Percentiles rank a stretch among this genome's conserved stretches.
These are phyloP conservation scores for Gossypium raimondii DNA, from an alignment of 345 rosid genomes.

Conservation along the genomic window DNA sequence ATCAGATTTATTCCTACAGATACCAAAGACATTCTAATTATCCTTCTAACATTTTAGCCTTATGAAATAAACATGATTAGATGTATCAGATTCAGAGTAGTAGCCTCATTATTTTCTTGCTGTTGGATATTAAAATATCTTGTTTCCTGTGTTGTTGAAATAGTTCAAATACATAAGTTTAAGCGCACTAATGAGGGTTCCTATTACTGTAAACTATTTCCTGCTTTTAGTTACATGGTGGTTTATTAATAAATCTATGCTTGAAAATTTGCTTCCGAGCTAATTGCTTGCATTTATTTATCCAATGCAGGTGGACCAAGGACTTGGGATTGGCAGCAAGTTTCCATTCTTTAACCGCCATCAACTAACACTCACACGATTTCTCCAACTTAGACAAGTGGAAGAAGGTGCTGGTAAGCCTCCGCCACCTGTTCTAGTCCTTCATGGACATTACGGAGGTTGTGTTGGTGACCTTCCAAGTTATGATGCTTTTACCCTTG, in stretches of 20 bases:
- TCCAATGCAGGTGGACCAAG: constrained; percentile 83
- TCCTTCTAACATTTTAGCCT: background rate
- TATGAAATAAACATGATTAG: background rate
- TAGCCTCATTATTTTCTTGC: background rate
- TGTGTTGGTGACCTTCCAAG: constrained; percentile 98
- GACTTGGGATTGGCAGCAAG: constrained; percentile 92
- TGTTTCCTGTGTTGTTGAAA: background rate
- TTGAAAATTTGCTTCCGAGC: background rate
- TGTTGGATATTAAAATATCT: background rate
- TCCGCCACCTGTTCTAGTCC: constrained; percentile 87
- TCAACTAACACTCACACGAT: constrained; percentile 77
- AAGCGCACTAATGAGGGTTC: background rate
- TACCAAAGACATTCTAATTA: background rate
- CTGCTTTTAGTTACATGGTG: background rate
- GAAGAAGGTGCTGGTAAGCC: constrained; percentile 83
- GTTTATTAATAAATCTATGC: background rate
- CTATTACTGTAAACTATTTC: background rate
- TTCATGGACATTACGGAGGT: constrained; percentile 93
- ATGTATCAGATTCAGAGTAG: background rate
- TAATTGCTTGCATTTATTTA: constrained; percentile 18
- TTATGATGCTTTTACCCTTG: constrained; percentile 94
- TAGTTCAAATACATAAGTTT: background rate
- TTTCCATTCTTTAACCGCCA: constrained; percentile 97
- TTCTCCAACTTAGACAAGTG: constrained; percentile 76
- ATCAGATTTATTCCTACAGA: background rate